phyloP scores from a whole-genome alignment of 306 rosid genomes.

The Cucumis melo region DNA sequence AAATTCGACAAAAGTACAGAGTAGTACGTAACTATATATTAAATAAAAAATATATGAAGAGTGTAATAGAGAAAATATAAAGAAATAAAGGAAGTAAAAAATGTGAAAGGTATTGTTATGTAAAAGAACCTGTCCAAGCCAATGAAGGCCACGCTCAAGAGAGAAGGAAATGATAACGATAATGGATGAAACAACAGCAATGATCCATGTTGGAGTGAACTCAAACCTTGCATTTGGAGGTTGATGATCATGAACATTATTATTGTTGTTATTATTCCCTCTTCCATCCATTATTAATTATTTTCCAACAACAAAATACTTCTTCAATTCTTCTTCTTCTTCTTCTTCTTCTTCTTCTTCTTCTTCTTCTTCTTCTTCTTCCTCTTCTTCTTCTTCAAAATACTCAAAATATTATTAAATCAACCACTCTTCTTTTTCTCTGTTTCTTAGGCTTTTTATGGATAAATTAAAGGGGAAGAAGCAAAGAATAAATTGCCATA shows the following conservation, averaged over 20 bases:
- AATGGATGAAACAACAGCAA: slow-evolving; percentile 62
- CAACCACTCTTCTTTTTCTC: background rate
- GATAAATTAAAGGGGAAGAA: background rate
- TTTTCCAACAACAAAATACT: no score
- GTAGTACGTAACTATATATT: no score
- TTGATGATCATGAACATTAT: background rate
- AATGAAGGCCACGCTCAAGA: slow-evolving; percentile 63
- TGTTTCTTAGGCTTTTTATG: background rate
- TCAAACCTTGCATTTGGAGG: slow-evolving; percentile 38
- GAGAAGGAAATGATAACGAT: slow-evolving; percentile 61
- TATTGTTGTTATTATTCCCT: no score
- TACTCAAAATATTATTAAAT: background rate
- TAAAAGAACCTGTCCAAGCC: slow-evolving; percentile 50
- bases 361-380: background rate
- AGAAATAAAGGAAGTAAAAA: background rate
- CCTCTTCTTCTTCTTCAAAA: background rate
- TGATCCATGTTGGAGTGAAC: slow-evolving; percentile 84
- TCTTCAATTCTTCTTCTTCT: background rate
- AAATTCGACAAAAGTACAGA: no score
- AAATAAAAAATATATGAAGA: no score
- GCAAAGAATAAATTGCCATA: background rate
- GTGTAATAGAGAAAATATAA: no score
- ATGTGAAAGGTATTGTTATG: background rate
- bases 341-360: background rate
- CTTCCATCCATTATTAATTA: no score